phyloP scores from a whole-genome alignment of 768 basidiomycete species.

The Calocybe gangraenosa region DNA sequence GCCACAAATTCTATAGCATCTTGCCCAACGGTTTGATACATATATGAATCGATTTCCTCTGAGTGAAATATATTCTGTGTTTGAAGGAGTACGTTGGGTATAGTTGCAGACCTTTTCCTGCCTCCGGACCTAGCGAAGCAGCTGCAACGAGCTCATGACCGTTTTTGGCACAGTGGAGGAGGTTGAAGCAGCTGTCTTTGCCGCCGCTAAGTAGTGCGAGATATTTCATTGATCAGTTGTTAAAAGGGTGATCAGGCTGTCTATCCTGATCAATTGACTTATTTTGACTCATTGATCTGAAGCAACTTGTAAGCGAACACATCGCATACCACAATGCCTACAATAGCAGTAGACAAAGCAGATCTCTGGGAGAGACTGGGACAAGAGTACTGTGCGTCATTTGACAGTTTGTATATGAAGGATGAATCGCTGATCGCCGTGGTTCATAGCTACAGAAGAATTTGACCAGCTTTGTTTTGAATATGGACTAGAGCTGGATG shows the following conservation, averaged over 20 bases:
- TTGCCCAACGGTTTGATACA: slow-evolving; percentile 99
- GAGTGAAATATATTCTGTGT: slow-evolving; percentile 19
- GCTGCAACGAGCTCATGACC: slow-evolving; percentile 86
- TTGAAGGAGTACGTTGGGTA: slow-evolving; percentile 15
- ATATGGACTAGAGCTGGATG: slow-evolving; percentile 95
- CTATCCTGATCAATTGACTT: slow-evolving; percentile 15
- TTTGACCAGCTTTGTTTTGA: slow-evolving; percentile 96
- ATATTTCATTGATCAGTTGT: slow-evolving; percentile 65
- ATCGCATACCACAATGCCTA: slow-evolving; percentile 65
- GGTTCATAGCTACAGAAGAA: slow-evolving; percentile 74
- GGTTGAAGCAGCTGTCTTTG: slow-evolving; percentile 96
- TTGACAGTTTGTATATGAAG: slow-evolving; percentile 8
- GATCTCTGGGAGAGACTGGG: slow-evolving; percentile 90
- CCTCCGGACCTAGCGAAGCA: slow-evolving; percentile 80
- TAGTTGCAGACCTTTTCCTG: slow-evolving; percentile 71
- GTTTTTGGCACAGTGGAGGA: slow-evolving; percentile 82
- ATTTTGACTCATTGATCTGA: slow-evolving; percentile 29
- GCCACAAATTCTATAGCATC: slow-evolving; percentile 88
- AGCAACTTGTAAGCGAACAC: slow-evolving; percentile 6
- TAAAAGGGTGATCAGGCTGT: slow-evolving; percentile 16
- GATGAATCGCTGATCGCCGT: slow-evolving; percentile 15
- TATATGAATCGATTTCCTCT: slow-evolving; percentile 98
- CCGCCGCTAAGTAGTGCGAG: slow-evolving; percentile 94
- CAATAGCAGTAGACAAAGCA: slow-evolving; percentile 91
- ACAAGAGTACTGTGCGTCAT: slow-evolving; percentile 65